Evolutionary conservation across 2,329 filamentous ascomycete species (phyloP), one percentile per base, ranked within the genome.

Genomic region (Fusarium xylarioides): DNA sequence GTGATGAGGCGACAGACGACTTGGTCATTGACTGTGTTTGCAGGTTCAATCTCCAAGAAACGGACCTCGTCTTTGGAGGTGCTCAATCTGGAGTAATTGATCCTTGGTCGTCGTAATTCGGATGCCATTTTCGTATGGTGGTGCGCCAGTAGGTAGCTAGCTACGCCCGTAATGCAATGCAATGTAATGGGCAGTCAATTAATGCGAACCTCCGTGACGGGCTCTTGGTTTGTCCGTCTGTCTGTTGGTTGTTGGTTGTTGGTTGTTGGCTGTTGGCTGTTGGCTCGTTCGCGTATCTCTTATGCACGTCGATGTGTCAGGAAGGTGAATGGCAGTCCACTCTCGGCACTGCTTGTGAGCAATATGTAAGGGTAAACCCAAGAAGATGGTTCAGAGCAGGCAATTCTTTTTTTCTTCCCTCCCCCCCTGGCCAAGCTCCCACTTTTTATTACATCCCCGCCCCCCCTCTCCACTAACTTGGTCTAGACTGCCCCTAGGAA

Each of bases 1-100:
- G 77, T 80, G 32, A 82, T 70, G 32, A 82, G 71, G 19, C 81
- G 81, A 58, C 79, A 82, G n/a, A 78, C 75, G 44, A 82, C 65
- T 14, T 74, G 72, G 30, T 81, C 80, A 30, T 73, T 74, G 57
- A 79, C 67, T 68, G 68, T 72, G 32, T 63, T 70, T 18, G 73
- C 63, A 12, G 80, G 75, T 49, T 80, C 76, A 42, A 82, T 70
- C 70, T 82, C 81, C 15, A 82, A 70, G 59, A 82, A 69, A 32
- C 80, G 80, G 26, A 81, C 72, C 66, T 82, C 80, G 62, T 73
- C 63, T 46, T 55, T 46, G 9, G 69, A 47, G 5, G 68, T 47
- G 52, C 56, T 68, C 10, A 74, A 47, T 21, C 72, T 70, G 14
- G 71, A 71, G 47, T 74, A 74, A 5, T 69, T 52, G 19, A 69